Percentiles rank a stretch among this genome's conserved stretches.
Evolutionary conservation across 257 asterid genomes (phyloP).

Genomic region (Salvia hispanica): DNA sequence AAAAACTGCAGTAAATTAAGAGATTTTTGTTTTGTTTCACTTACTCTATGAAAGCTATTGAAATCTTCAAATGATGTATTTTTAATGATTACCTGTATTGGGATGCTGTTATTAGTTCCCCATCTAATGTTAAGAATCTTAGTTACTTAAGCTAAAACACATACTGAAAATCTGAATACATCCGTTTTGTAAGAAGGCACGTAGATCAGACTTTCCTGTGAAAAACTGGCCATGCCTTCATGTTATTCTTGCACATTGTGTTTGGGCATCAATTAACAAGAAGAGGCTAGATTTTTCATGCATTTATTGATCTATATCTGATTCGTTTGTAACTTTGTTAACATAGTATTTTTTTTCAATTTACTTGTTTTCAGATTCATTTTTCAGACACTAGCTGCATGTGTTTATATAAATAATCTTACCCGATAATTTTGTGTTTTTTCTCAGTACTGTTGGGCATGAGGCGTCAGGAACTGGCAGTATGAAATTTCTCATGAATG

Average conservation of each 20-base stretch:
- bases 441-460: constrained; percentile 57
- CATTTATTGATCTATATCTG: constrained; percentile 2
- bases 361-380: neutral
- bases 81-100: neutral
- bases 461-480: constrained; percentile 64
- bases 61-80: neutral
- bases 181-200: neutral
- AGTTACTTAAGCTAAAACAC: neutral
- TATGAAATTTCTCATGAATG: constrained; percentile 61
- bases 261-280: neutral
- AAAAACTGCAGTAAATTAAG: neutral
- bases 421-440: neutral
- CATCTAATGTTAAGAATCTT: neutral
- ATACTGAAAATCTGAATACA: neutral
- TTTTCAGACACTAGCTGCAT: constrained; percentile 3
- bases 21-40: neutral
- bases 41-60: neutral
- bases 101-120: neutral
- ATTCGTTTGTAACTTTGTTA: neutral
- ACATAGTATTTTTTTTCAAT: neutral
- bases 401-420: neutral
- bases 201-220: neutral
- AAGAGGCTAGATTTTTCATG: neutral
- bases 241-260: neutral
- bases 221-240: neutral